Evolutionary conservation across 2,329 filamentous ascomycete species (phyloP).

Genomic region (Acephala macrosclerotiorum): DNA sequence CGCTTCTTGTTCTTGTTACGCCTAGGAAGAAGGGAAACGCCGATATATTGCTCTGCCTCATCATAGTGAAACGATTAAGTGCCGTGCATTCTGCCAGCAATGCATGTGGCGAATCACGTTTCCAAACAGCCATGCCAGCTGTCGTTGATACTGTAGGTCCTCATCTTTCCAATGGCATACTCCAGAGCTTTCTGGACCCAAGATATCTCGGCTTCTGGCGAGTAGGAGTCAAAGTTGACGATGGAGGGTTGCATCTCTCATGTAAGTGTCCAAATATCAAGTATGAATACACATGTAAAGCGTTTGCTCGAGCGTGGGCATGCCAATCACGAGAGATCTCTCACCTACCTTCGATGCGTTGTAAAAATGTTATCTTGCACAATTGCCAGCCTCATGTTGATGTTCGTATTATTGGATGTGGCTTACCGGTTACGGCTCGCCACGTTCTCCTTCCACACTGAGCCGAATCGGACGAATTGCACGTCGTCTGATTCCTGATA

Average conservation of each 20-base stretch:
- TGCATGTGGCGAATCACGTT: not conserved
- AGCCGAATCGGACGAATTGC: not conserved
- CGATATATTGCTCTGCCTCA: not conserved
- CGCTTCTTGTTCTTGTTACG: not conserved
- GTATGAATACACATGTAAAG: not conserved
- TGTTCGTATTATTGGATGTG: not conserved
- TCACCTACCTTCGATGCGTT: constrained; percentile 1
- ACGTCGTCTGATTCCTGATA: not conserved
- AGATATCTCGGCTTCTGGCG: not conserved
- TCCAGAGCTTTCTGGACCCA: not conserved
- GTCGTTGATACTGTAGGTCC: not conserved
- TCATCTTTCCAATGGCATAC: not conserved
- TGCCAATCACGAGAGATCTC: not conserved
- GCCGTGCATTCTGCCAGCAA: not conserved
- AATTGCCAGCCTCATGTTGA: not conserved
- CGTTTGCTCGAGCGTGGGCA: not conserved
- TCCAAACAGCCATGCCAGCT: not conserved
- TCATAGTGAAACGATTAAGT: not conserved
- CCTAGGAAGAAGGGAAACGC: not conserved
- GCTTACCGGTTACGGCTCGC: not conserved
- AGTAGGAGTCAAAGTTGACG: not conserved
- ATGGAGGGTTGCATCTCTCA: constrained; percentile 2
- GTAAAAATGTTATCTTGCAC: not conserved
- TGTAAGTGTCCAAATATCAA: not conserved
- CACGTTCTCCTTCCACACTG: constrained; percentile 1